phyloP scores from a whole-genome alignment of 2,329 filamentous ascomycete genomes.

The Neofusicoccum sp. region DNA sequence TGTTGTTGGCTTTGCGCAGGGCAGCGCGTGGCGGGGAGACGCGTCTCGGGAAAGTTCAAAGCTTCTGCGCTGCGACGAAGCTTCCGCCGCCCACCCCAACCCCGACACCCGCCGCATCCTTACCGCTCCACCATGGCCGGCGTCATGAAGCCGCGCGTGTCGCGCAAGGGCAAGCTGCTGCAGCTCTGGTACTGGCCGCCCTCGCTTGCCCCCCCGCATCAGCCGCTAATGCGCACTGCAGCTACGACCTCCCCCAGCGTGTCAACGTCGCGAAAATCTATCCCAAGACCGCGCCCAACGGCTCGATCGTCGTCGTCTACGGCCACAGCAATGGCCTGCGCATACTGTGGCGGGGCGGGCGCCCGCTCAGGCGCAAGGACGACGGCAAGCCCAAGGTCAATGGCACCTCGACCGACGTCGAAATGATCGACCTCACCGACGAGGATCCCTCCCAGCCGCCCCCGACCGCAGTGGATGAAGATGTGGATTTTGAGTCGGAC shows the following conservation, averaged over 20 bases:
- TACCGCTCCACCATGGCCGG: constrained; percentile 8
- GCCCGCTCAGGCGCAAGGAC: constrained; percentile 44
- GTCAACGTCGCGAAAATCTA: constrained; percentile 60
- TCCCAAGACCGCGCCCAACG: constrained; percentile 61
- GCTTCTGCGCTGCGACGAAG: constrained; percentile 12
- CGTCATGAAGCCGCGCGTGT: constrained; percentile 18
- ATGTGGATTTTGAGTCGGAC: constrained; percentile 54
- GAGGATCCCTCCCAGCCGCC: constrained; percentile 46
- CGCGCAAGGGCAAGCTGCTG: constrained; percentile 16
- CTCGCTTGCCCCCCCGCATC: no score
- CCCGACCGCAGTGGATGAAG: constrained; percentile 11
- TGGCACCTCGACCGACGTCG: constrained; percentile 45
- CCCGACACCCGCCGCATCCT: constrained; percentile 1
- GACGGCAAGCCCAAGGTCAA: constrained; percentile 43
- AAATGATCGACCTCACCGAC: constrained; percentile 59
- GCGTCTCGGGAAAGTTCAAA: constrained; percentile 22
- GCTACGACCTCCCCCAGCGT: constrained; percentile 63
- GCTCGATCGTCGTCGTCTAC: constrained; percentile 63
- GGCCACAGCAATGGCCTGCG: constrained; percentile 61
- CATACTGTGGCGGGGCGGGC: constrained; percentile 63
- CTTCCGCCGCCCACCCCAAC: constrained; percentile 20
- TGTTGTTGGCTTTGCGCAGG: constrained; percentile 11
- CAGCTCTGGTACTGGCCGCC: constrained; percentile 15
- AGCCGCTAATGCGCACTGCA: constrained; percentile 32
- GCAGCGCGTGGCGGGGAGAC: constrained; percentile 23